phyloP scores from a whole-genome alignment of 495 filamentous ascomycete genomes.

The Penicillium argentinense region DNA sequence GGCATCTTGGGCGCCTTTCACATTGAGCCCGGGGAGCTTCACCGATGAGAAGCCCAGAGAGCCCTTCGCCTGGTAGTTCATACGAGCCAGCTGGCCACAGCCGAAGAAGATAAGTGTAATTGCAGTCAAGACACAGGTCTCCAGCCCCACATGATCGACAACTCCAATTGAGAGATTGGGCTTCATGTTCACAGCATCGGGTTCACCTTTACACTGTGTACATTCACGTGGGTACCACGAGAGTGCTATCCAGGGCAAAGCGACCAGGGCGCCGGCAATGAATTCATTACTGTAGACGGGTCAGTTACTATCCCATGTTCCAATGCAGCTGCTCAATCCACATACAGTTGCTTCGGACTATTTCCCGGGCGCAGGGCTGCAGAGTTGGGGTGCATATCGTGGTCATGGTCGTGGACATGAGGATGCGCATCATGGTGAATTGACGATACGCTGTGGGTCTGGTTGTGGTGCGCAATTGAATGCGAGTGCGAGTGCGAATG shows the following conservation, averaged over 20 bases:
- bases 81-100: constrained; percentile 19
- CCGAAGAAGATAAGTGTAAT: constrained; percentile 33
- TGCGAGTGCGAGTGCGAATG: constrained; percentile 28
- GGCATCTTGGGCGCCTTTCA: constrained; percentile 11
- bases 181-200: constrained; percentile 3
- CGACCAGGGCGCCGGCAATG: constrained; percentile 29
- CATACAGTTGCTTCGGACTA: constrained; percentile 15
- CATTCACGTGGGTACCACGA: constrained; percentile 42
- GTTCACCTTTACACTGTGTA: constrained; percentile 8
- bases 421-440: constrained; percentile 13
- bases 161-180: background rate
- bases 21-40: constrained; percentile 20
- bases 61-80: constrained; percentile 6
- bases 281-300: constrained; percentile 29
- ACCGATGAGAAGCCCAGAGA: constrained; percentile 4
- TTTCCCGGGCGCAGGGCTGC: background rate
- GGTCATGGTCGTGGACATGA: constrained; percentile 16
- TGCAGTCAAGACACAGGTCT: constrained; percentile 23
- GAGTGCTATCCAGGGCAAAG: constrained; percentile 41
- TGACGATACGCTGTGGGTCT: constrained; percentile 16
- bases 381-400: constrained; percentile 6
- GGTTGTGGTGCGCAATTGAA: constrained; percentile 17
- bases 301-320: constrained; percentile 18
- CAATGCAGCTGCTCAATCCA: background rate
- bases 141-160: constrained; percentile 14